Base-by-base conservation (phyloP, 179 eudicot genomes). In the Patellifolia procumbens region DNA sequence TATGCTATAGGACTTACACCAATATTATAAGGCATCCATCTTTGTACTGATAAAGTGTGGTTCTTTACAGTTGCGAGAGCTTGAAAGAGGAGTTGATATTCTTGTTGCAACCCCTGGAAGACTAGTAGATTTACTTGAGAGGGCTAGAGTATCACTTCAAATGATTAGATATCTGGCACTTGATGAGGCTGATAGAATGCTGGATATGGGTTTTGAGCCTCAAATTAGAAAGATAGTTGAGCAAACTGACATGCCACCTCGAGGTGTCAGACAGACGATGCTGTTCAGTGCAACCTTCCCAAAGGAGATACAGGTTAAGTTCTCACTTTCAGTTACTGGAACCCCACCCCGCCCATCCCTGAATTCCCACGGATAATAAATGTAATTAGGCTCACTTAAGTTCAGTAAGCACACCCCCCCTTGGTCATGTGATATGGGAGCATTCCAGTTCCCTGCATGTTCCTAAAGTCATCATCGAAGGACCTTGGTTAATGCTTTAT, bases 101-200 rank as follows among this genome's bases (percentile, higher is more conserved):
- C 96, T 94, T 82, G 98, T 94, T 63, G 98, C 98, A 53, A 94
- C 98, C 17, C 98, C 98, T 72, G 98, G 98, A 69, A 83, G 97
- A 43, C 85, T 94, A 85, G 98, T 94, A 37, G 98, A 94, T 85
- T 82, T 94, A 63, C 84, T 94, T 68, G 98, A 94, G 86, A 92
- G 98, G 81, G 96, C 91, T 37, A 88, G 94, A 84, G 94, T 94
- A 13, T 94, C 97, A 16, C 79, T 94, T 42, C 87, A 89, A 81
- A 82, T 84, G 89, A 88, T 88, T 77, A 82, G 75, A 81, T 94
- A 92, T 79, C 79, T 94, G 77, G 96, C 97, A 51, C 91, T 91
- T 51, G 97, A 94, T 76, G 98, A 91, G 79, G 97, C 97, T 59
- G 97, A 92, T 76, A 80, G 98, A 77, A 91, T 92, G 97, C 86